Conservation (phyloP, 2,329 filamentous ascomycete genomes). For the Ophiocordyceps polyrhachis-furcata region DNA sequence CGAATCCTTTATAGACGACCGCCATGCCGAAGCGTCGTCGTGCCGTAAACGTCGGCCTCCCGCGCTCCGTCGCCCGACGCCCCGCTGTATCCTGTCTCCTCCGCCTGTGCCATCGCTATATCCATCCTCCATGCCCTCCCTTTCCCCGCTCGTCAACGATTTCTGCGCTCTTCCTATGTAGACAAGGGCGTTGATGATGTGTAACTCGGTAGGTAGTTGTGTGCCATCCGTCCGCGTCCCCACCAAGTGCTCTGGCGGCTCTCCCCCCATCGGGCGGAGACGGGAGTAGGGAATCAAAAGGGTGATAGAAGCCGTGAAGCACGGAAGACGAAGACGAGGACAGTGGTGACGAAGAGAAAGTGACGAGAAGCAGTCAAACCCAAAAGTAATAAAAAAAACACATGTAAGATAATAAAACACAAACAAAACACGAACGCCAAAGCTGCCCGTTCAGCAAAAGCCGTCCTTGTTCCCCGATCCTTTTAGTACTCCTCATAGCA, state of each 20-base stretch:
- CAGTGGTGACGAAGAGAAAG: neutral
- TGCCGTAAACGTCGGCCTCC: neutral
- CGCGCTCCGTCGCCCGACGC: too few relatives aligned
- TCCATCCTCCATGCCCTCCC: neutral
- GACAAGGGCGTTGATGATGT: neutral
- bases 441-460: neutral
- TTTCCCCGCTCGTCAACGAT: neutral
- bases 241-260: neutral
- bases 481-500: conserved; percentile 3
- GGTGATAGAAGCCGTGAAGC: neutral
- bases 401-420: neutral
- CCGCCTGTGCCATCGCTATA: neutral
- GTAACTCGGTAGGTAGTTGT: neutral
- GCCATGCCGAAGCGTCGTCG: neutral
- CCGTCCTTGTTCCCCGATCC: conserved; percentile 1
- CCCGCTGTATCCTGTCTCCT: neutral
- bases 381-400: neutral
- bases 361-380: neutral
- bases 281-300: neutral
- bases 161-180: neutral
- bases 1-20: too few relatives aligned
- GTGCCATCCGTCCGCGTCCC: neutral
- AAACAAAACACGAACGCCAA: conserved; percentile 1
- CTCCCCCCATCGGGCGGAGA: too few relatives aligned
- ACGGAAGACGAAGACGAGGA: neutral